Evolutionary conservation across 1,284 basidiomycete species (phyloP).

Genomic region (Trichosporon sp.): DNA sequence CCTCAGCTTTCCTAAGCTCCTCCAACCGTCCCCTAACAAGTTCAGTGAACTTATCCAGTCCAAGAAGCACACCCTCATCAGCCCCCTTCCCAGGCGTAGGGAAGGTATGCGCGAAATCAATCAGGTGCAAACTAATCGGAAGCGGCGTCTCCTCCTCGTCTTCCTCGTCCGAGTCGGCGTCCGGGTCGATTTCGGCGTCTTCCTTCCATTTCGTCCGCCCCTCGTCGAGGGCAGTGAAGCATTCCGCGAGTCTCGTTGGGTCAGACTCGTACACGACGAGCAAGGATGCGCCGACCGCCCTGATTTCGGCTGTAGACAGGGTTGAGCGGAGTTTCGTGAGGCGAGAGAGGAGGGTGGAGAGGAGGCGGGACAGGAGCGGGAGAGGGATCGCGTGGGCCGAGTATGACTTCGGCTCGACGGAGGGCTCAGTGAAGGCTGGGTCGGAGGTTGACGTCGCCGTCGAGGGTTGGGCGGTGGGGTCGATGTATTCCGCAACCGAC

Average conservation of each 20-base stretch:
- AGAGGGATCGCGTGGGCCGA: conserved; percentile 61
- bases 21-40: conserved; percentile 62
- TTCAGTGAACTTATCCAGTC: conserved; percentile 66
- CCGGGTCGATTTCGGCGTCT: conserved; percentile 33
- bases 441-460: not conserved
- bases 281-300: conserved; percentile 79
- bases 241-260: conserved; percentile 57
- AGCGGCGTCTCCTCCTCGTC: conserved; percentile 41
- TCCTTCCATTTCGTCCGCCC: conserved; percentile 32
- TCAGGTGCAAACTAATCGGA: conserved; percentile 72
- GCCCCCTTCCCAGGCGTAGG: conserved; percentile 71
- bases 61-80: conserved; percentile 74
- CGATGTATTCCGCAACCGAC: conserved; percentile 5
- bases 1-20: conserved; percentile 13
- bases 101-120: conserved; percentile 91
- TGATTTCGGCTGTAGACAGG: conserved; percentile 66
- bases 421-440: not conserved
- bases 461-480: not conserved
- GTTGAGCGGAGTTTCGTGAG: conserved; percentile 62
- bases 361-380: conserved; percentile 64
- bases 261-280: conserved; percentile 84
- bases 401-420: conserved; percentile 24
- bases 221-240: conserved; percentile 58
- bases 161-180: conserved; percentile 52
- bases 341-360: conserved; percentile 60